Conservation (phyloP, 768 basidiomycete genomes). For the Podaxis sp. region DNA sequence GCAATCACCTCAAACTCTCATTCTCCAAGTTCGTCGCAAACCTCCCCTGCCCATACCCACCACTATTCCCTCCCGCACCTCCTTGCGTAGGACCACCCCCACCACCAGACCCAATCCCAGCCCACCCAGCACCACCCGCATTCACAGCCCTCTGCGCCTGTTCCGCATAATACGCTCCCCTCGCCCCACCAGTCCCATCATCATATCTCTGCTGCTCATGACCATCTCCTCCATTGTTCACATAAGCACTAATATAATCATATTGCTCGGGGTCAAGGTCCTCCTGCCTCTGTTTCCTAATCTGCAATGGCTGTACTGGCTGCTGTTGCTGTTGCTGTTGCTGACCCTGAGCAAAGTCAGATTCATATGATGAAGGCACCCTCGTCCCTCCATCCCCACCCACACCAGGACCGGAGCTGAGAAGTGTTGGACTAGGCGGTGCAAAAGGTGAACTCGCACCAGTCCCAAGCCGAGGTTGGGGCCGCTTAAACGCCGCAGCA, state of each 20-base stretch:
- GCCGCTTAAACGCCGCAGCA: conserved; percentile 70
- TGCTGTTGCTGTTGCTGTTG: background rate
- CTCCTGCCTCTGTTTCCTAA: conserved; percentile 17
- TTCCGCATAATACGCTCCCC: conserved; percentile 10
- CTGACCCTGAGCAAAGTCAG: conserved; percentile 9
- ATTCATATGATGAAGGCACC: background rate
- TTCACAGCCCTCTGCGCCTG: conserved; percentile 9
- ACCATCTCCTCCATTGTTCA: conserved; percentile 19
- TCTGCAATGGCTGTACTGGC: conserved; percentile 4
- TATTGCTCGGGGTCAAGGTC: conserved; percentile 40
- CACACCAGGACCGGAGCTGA: background rate
- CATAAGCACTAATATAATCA: conserved; percentile 59
- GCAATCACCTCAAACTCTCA: background rate
- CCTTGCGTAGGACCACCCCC: conserved; percentile 13
- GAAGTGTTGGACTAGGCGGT: background rate
- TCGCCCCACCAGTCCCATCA: conserved; percentile 11
- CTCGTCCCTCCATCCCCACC: background rate
- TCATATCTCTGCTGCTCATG: conserved; percentile 11
- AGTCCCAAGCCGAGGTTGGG: conserved; percentile 27
- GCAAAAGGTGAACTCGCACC: conserved; percentile 16
- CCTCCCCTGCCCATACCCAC: conserved; percentile 5
- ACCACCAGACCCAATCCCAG: conserved; percentile 3
- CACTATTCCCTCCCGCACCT: background rate
- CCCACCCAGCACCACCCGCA: conserved; percentile 17
- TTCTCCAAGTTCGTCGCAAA: conserved; percentile 4